Evolutionary conservation across 352 stramenopile species (phyloP).

Genomic region (Pythium myriotylum): DNA sequence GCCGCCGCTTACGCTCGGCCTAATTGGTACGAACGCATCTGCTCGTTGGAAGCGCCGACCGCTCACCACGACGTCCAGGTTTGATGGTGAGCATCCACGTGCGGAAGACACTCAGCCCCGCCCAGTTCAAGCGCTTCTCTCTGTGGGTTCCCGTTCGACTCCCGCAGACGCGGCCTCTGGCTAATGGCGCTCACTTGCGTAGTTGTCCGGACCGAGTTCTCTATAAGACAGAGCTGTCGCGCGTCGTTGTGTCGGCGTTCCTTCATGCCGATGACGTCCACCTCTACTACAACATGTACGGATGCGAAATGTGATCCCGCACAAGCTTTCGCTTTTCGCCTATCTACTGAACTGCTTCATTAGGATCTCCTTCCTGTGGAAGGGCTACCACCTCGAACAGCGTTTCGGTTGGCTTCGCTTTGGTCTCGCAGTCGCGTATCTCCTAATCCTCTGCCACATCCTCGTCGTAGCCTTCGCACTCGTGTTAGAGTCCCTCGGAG

Average conservation of each 20-base stretch:
- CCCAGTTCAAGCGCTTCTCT: slow-evolving; percentile 41
- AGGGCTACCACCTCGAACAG: slow-evolving; percentile 78
- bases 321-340: no score
- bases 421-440: slow-evolving; percentile 41
- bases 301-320: background rate
- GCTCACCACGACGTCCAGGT: slow-evolving; percentile 2
- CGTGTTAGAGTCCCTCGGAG: slow-evolving; percentile 35
- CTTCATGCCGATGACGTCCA: slow-evolving; percentile 86
- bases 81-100: slow-evolving; percentile 65
- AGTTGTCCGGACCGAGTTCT: slow-evolving; percentile 76
- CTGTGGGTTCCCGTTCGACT: slow-evolving; percentile 35
- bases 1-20: slow-evolving; percentile 35
- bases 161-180: no score
- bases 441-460: slow-evolving; percentile 66
- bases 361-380: slow-evolving; percentile 84
- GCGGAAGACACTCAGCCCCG: slow-evolving; percentile 43
- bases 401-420: slow-evolving; percentile 58
- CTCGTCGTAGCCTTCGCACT: slow-evolving; percentile 55
- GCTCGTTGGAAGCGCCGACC: background rate
- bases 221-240: slow-evolving; percentile 33
- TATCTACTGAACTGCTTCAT: no score
- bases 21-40: slow-evolving; percentile 28
- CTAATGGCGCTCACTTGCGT: background rate
- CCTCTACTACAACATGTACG: slow-evolving; percentile 91
- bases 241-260: slow-evolving; percentile 73